Evolutionary conservation across 306 rosid species (phyloP).

Genomic region (Casuarina glauca): DNA sequence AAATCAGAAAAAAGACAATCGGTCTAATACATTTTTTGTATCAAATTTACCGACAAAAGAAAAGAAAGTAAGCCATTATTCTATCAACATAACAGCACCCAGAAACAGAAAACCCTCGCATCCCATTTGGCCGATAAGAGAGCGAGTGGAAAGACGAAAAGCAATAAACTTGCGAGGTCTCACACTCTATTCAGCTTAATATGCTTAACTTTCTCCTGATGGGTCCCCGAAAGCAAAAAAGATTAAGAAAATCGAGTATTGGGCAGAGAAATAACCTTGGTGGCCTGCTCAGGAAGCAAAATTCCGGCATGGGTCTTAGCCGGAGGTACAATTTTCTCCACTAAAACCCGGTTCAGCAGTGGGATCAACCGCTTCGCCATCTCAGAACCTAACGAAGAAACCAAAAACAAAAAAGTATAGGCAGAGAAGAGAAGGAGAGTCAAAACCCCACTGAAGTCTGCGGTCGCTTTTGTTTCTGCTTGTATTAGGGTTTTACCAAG

Average conservation of each 20-base stretch:
- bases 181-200: not conserved
- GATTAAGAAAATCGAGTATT: not conserved
- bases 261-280: constrained; percentile 42
- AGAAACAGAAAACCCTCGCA: not conserved
- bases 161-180: not conserved
- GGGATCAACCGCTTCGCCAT: constrained; percentile 84
- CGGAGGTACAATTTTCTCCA: constrained; percentile 70
- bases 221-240: constrained; percentile 3
- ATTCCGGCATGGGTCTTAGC: constrained; percentile 64
- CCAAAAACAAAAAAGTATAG: not conserved
- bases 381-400: not conserved
- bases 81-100: constrained; percentile 1
- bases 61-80: not conserved
- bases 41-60: not conserved
- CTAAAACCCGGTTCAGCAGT: constrained; percentile 67
- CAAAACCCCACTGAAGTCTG: not conserved
- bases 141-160: not conserved
- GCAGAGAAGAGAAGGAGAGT: not conserved
- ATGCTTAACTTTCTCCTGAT: not conserved
- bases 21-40: not conserved
- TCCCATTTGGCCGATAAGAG: not conserved
- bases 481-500: not conserved
- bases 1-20: not conserved
- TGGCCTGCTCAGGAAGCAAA: constrained; percentile 58
- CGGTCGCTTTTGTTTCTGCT: not conserved